Evolutionary conservation across 2,329 filamentous ascomycete species (phyloP), one percentile per base, ranked within the genome.

Genomic region (Colletotrichum spaethianum): DNA sequence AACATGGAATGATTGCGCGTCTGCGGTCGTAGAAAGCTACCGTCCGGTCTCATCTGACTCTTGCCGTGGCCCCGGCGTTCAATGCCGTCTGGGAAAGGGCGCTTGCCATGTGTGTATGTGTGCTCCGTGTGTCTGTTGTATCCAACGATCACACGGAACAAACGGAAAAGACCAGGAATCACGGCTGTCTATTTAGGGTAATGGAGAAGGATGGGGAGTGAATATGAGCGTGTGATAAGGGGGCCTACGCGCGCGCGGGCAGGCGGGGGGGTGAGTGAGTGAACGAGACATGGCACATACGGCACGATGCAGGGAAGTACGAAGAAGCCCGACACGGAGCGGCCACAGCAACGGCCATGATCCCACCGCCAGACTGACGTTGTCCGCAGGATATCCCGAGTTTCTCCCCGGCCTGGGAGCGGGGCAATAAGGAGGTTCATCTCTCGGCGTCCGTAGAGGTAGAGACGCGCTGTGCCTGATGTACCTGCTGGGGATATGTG

Each of bases 11-110:
- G 65, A 68, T 72, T 72, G 69, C 64, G 69, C 65, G 69, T 69
- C 64, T 46, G 20, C 28, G 44, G 57, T 63, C 16, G 31, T 68
- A 28, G 44, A 57, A 68, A 69, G 57, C 69, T 42, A 26, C 59
- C 44, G 64, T 69, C 69, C 59, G 69, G 64, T 69, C 64, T 72
- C 69, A 69, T 63, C 65, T 69, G 69, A 72, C 52, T 38, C 44
- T 59, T 55, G 38, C 59, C 65, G 64, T 62, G 26, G 57, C 36
- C 59, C 59, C 59, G 53, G 52, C 53, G 40, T 60, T 63, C 52
- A 68, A 68, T 59, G 57, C 59, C 57, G 59, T 31, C 68, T 40
- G 57, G 59, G 23, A 55, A 23, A 55, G 23, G 36, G 28, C 23
- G 57, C 33, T 57, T 48, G 31, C 50, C 52, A 36, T 55, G 18